Base-by-base conservation (phyloP, 2,329 filamentous ascomycete genomes). In the Colletotrichum sp. region DNA sequence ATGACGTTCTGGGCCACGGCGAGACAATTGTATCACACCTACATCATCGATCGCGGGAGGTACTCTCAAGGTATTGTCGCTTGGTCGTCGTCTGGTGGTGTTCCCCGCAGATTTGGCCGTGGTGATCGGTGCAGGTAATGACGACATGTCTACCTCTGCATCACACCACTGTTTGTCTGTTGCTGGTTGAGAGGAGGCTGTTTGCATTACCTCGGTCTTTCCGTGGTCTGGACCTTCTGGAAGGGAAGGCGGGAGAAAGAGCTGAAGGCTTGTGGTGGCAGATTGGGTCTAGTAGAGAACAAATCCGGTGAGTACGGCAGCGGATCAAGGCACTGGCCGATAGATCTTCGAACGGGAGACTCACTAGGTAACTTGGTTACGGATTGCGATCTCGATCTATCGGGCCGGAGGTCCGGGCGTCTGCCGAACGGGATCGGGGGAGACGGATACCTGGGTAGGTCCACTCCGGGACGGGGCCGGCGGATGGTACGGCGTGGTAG, bases 21-120 rank as follows among this genome's bases (percentile, higher is more conserved):
- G 69, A 76, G 71, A 76, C 74, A 52, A 74, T 76, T 69, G 74
- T 74, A 74, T 76, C 74, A 76, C 74, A 74, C 65, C 74, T 73
- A 74, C 74, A 76, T 76, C 74, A 76, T 76, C 74, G 74, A 76
- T 74, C 59, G 16, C 18, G 21, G 18, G 21, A 32, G 18, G 69
- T 75, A 75, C 62, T 36, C 21, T 12, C 6, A 3, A 59, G 26
- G 73, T 76, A 28, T 26, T 32, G 15, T 55, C 32, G n/a, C 32
- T 24, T 44, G 32, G 21, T 30, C 5, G 55, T 30, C 55, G 21
- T 59, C 21, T 59, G 55, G 44, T 52, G n/a, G 44, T 52, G 44
- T 52, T 24, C n/a, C 44, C 44, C 44, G 44, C 44, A 52, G 44
- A 39, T 21, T 34, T 18, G 6, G 34, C 30, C 18, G 6, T 13